Conservation (phyloP, 345 rosid genomes). For the Pelargonium nanum region DNA sequence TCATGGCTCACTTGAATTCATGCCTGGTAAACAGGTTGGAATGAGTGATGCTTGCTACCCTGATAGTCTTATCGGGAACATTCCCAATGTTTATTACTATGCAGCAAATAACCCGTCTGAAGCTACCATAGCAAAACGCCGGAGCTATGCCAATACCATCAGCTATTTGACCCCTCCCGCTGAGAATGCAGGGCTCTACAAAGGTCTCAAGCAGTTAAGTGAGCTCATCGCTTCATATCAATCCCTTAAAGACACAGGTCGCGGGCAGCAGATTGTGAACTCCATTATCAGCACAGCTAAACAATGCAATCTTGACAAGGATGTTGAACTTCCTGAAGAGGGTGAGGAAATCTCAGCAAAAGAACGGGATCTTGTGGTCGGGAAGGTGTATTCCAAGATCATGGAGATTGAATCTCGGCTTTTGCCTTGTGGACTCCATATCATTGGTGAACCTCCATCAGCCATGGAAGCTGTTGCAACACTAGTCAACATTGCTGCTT, state of each 20-base stretch:
- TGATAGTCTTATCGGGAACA: conserved; percentile 92
- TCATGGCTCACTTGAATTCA: conserved; percentile 93
- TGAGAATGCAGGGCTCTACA: conserved; percentile 98
- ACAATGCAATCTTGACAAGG: conserved; percentile 97
- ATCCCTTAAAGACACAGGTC: conserved; percentile 87
- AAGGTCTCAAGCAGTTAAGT: conserved; percentile 90
- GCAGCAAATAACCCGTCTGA: conserved; percentile 98
- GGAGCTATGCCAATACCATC: conserved; percentile 94
- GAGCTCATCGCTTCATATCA: conserved; percentile 96
- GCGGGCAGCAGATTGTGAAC: conserved; percentile 86
- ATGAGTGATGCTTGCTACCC: conserved; percentile 97
- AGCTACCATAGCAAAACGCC: conserved; percentile 94
- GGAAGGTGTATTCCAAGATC: conserved; percentile 92
- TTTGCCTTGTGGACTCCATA: conserved; percentile 90
- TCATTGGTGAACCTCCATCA: conserved; percentile 97
- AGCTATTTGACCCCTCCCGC: conserved; percentile 98
- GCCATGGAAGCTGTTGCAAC: conserved; percentile 98
- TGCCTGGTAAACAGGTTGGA: conserved; percentile 99
- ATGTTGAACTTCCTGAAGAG: conserved; percentile 82
- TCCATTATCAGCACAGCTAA: conserved; percentile 88
- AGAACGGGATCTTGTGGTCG: conserved; percentile 83
- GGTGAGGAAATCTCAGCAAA: conserved; percentile 54
- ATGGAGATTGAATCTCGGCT: conserved; percentile 98
- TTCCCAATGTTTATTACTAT: conserved; percentile 89
- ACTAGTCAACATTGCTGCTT: conserved; percentile 83